phyloP scores from a whole-genome alignment of 2,329 filamentous ascomycete genomes.

The Passalora sequoiae region DNA sequence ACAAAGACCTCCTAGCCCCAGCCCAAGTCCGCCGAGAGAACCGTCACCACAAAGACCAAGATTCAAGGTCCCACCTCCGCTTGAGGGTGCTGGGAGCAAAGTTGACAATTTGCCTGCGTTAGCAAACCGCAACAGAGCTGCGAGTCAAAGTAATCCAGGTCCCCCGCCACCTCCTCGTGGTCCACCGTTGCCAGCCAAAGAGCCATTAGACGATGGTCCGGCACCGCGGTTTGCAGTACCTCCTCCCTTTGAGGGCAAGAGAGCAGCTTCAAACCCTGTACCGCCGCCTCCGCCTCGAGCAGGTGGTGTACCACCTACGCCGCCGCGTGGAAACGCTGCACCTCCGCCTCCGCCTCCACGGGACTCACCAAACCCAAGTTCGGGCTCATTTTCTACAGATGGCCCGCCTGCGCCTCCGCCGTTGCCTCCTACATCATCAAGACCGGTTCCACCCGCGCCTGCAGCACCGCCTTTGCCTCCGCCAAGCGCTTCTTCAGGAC shows the following conservation, averaged over 20 bases:
- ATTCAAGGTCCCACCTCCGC: constrained; percentile 80
- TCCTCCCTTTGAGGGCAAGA: constrained; percentile 67
- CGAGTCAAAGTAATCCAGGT: constrained; percentile 28
- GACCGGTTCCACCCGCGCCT: constrained; percentile 23
- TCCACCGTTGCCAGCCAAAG: constrained; percentile 40
- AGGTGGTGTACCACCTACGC: constrained; percentile 54
- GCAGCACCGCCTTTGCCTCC: constrained; percentile 43
- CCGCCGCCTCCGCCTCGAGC: constrained; percentile 42
- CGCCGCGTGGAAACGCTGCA: constrained; percentile 40
- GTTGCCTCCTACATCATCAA: constrained; percentile 26
- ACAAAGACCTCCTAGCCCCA: constrained; percentile 47
- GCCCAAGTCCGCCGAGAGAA: constrained; percentile 58
- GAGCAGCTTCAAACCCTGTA: constrained; percentile 59
- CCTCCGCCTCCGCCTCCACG: constrained; percentile 48
- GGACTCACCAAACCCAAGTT: constrained; percentile 54
- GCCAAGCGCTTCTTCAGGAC: constrained; percentile 33
- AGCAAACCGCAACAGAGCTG: constrained; percentile 53
- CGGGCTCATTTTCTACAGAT: constrained; percentile 32
- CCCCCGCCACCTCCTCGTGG: constrained; percentile 39
- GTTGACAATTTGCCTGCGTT: constrained; percentile 32
- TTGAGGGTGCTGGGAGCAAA: constrained; percentile 78
- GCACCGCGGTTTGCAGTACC: constrained; percentile 64
- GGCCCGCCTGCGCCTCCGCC: constrained; percentile 33
- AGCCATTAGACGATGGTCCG: constrained; percentile 51
- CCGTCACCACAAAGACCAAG: constrained; percentile 64